These are phyloP conservation scores for Bryoglossum gracile DNA, from an alignment of 495 filamentous ascomycete species.

Conservation along the genomic window DNA sequence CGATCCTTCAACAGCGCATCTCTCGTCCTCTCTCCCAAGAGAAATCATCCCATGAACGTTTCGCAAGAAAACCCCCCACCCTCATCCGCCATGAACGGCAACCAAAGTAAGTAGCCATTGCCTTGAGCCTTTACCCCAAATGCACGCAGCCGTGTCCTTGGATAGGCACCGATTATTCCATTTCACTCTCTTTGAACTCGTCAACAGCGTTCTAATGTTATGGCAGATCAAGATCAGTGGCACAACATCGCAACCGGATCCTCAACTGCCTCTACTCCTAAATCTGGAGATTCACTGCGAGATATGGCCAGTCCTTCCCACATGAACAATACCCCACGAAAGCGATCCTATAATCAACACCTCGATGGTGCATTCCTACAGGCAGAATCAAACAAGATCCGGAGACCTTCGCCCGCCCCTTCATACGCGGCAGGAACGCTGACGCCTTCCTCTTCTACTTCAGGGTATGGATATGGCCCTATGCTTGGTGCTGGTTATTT, in stretches of 20 bases:
- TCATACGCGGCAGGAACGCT: slow-evolving; percentile 23
- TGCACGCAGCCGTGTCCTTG: neutral
- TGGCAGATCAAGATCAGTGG: slow-evolving; percentile 1
- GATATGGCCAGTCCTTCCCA: slow-evolving; percentile 12
- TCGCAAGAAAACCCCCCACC: neutral
- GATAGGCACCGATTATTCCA: neutral
- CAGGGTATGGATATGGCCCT: slow-evolving; percentile 17
- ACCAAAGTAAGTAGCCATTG: slow-evolving; percentile 6
- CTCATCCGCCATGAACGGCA: slow-evolving; percentile 1
- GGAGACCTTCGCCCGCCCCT: slow-evolving; percentile 31
- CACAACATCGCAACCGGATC: neutral
- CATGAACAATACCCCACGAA: slow-evolving; percentile 24
- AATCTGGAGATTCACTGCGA: slow-evolving; percentile 6
- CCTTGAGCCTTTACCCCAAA: neutral
- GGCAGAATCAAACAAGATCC: slow-evolving; percentile 25
- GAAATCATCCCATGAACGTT: neutral
- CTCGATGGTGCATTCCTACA: slow-evolving; percentile 16
- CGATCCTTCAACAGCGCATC: neutral
- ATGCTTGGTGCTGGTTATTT: slow-evolving; percentile 15
- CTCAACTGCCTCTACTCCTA: slow-evolving; percentile 19
- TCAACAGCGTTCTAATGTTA: slow-evolving; percentile 16
- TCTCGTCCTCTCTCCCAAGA: neutral
- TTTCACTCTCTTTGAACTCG: slow-evolving; percentile 4
- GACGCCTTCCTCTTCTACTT: slow-evolving; percentile 25
- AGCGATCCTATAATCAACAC: slow-evolving; percentile 30